phyloP scores from a whole-genome alignment of 2,329 filamentous ascomycete species.

The Ophiostoma sp. region DNA sequence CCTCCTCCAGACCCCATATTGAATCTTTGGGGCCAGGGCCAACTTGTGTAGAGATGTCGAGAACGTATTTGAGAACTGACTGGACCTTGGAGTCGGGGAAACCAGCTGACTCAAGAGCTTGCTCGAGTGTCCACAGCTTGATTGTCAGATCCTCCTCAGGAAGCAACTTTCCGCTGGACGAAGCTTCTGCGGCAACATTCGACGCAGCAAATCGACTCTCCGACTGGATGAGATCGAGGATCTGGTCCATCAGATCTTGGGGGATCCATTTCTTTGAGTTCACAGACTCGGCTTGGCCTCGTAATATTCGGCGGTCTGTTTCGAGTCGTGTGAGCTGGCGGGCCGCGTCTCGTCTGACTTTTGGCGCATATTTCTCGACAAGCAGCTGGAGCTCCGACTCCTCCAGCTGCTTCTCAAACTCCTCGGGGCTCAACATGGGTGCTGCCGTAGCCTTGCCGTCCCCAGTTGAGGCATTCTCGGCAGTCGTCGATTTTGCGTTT shows the following conservation, averaged over 20 bases:
- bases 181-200: constrained; percentile 49
- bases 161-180: constrained; percentile 51
- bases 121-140: constrained; percentile 81
- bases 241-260: constrained; percentile 72
- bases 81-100: constrained; percentile 66
- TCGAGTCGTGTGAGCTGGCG: constrained; percentile 77
- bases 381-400: constrained; percentile 85
- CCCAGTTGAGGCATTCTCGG: constrained; percentile 31
- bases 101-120: constrained; percentile 66
- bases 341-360: constrained; percentile 74
- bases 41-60: constrained; percentile 67
- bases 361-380: constrained; percentile 79
- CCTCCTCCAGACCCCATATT: constrained; percentile 84
- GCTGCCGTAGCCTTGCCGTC: constrained; percentile 32
- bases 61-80: constrained; percentile 63
- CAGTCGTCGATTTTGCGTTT: constrained; percentile 29
- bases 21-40: constrained; percentile 59
- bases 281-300: constrained; percentile 72
- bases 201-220: constrained; percentile 62
- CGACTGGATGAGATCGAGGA: constrained; percentile 70
- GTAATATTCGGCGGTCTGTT: constrained; percentile 80
- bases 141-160: constrained; percentile 77
- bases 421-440: constrained; percentile 71
- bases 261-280: constrained; percentile 78
- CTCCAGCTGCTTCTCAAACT: constrained; percentile 86